A percentile compares a stretch with the other conserved stretches of the same genome.
Evolutionary conservation across 202 grass and related monocot genomes (phyloP).

Genomic region (Panicum hallii): DNA sequence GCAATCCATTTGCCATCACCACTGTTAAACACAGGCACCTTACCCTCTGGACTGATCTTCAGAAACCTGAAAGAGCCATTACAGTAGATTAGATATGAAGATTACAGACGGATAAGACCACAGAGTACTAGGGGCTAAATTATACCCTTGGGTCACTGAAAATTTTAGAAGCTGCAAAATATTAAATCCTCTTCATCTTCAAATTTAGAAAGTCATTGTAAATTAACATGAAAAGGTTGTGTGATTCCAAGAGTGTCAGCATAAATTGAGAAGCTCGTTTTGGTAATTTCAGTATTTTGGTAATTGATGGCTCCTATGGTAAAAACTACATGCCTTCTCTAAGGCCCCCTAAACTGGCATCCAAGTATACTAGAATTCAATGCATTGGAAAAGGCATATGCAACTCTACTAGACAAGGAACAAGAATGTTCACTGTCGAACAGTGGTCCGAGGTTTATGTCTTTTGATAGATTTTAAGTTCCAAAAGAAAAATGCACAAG

Average conservation of each 20-base stretch:
- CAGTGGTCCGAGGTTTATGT: not conserved
- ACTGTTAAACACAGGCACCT: slow-evolving; percentile 81
- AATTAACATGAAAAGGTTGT: not conserved
- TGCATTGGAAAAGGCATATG: not conserved
- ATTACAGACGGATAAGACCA: not conserved
- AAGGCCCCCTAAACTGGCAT: not conserved
- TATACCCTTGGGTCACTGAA: not conserved
- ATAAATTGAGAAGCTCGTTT: not conserved
- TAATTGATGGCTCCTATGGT: not conserved
- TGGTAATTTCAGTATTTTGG: not conserved
- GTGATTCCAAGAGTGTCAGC: not conserved
- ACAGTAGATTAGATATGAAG: slow-evolving; percentile 17
- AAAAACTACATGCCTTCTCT: not conserved
- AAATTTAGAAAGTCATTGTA: not conserved
- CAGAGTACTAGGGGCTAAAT: not conserved
- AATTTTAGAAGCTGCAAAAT: not conserved
- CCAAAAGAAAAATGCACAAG: not conserved
- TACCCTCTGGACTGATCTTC: slow-evolving; percentile 81
- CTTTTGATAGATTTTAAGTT: not conserved
- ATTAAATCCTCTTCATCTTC: not conserved
- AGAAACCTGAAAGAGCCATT: slow-evolving; percentile 67
- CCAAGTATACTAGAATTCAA: not conserved
- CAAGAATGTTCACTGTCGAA: not conserved
- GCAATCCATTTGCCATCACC: slow-evolving; percentile 76
- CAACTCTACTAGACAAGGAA: not conserved